phyloP scores from a whole-genome alignment of 2,329 filamentous ascomycete species.

The Venturia effusa region DNA sequence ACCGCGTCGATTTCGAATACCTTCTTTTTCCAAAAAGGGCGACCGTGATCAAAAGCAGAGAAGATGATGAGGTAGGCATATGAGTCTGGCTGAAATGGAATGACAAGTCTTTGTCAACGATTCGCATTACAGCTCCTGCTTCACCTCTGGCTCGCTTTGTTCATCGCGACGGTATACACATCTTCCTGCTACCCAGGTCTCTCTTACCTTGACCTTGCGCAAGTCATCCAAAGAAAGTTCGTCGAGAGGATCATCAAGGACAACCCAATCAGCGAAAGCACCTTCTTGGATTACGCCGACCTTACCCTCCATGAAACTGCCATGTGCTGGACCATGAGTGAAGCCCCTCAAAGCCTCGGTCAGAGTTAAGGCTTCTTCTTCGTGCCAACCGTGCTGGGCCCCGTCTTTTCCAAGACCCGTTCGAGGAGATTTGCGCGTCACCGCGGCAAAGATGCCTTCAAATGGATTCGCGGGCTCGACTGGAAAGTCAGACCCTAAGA shows the following conservation, averaged over 20 bases:
- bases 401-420: constrained; percentile 32
- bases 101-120: not conserved
- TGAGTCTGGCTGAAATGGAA: not conserved
- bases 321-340: constrained; percentile 48
- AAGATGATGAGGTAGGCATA: not conserved
- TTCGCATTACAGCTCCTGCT: not conserved
- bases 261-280: constrained; percentile 58
- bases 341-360: constrained; percentile 53
- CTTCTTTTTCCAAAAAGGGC: not conserved
- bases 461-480: constrained; percentile 60
- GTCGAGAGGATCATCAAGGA: constrained; percentile 50
- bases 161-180: constrained; percentile 21
- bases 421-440: constrained; percentile 49
- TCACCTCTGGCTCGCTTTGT: not conserved
- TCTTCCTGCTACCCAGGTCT: constrained; percentile 58
- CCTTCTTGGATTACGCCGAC: constrained; percentile 50
- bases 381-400: constrained; percentile 45
- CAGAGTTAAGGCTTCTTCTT: constrained; percentile 46
- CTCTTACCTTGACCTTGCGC: constrained; percentile 44
- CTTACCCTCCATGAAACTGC: constrained; percentile 46
- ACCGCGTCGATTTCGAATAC: not conserved
- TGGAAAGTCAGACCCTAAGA: constrained; percentile 61
- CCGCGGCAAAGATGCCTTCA: constrained; percentile 58
- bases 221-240: constrained; percentile 41
- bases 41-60: not conserved